phyloP scores from a whole-genome alignment of 2,329 filamentous ascomycete genomes.

The Thielaviopsis euricoi region DNA sequence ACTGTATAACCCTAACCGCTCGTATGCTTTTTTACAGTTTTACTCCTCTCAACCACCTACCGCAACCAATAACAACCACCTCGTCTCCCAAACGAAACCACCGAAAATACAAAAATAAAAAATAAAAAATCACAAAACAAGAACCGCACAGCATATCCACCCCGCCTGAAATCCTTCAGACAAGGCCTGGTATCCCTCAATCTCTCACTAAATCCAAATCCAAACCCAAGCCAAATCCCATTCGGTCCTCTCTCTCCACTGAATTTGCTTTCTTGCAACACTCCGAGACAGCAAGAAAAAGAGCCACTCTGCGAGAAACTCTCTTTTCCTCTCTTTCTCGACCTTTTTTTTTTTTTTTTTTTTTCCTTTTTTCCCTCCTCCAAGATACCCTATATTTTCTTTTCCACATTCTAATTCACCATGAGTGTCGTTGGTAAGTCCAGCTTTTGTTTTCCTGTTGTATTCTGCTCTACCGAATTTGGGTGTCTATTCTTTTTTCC shows the following conservation, averaged over 20 bases:
- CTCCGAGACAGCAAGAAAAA: background rate
- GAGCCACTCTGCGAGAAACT: conserved; percentile 7
- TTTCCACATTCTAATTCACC: conserved; percentile 9
- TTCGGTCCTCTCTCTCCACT: conserved; percentile 4
- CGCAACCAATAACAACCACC: too few relatives aligned
- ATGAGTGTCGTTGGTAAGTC: conserved; percentile 12
- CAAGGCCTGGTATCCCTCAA: conserved; percentile 1
- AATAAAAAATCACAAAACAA: background rate
- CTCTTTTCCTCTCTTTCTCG: conserved; percentile 1
- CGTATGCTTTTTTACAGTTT: too few relatives aligned
- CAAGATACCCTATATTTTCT: conserved; percentile 2
- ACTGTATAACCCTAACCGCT: too few relatives aligned
- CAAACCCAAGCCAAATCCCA: background rate
- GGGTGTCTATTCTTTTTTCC: background rate
- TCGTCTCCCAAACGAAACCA: too few relatives aligned
- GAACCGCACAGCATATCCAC: conserved; percentile 6
- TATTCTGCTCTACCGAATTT: background rate
- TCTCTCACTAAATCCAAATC: background rate
- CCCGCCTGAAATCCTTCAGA: conserved; percentile 6
- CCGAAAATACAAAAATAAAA: background rate
- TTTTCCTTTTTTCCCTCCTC: background rate
- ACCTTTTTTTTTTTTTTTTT: too few relatives aligned
- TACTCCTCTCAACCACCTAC: too few relatives aligned
- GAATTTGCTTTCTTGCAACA: background rate
- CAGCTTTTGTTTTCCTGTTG: background rate